Evolutionary conservation across 176 grass and related monocot genomes (phyloP), one percentile per base, ranked within the genome.

Genomic region (Stipa capillata): DNA sequence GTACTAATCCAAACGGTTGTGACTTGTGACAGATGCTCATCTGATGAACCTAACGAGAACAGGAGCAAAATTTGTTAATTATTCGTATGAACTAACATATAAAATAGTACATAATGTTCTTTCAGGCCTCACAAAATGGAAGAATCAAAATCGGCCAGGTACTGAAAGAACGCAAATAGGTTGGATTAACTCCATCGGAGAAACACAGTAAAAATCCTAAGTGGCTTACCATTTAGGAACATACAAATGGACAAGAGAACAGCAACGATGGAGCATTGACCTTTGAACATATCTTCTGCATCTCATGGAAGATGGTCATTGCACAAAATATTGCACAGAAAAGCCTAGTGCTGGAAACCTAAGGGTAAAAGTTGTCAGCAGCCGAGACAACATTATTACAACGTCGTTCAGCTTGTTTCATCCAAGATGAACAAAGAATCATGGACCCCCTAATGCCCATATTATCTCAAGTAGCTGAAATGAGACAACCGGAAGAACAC

Each of bases 391-490:
- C 54, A 83, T 60, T 90, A 86, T 76, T 82, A 43, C 33, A 82
- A 61, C 72, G 29, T 36, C 34, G 13, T 32, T 49, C 70, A 71
- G 65, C 69, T 87, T 91, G 92, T 89, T 91, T 72, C 66, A 92
- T 86, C 67, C 51, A 90, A 79, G 82, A 94, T 70, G 83, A 93
- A 87, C 81, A 93, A 97, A 94, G 79, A 89, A 94, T 89, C 52
- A 82, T 86, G 85, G 83, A 65, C 76, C 31, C 29, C 35, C 12
- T 77, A 82, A 49, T 32, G 66, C 72, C 81, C 76, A 81, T 25
- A 82, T 82, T 83, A 89, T 88, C 68, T 72, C 25, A 73, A 66
- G 80, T 21, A 53, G 50, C 72, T n/a, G 61, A 69, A 82, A 75
- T 74, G 56, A 69, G 55, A 56, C 25, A 75, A 32, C 57, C 62